A percentile compares a stretch with the other conserved stretches of the same genome.
Conservation (phyloP, 352 stramenopile species). For the Phytophthora multivora region DNA sequence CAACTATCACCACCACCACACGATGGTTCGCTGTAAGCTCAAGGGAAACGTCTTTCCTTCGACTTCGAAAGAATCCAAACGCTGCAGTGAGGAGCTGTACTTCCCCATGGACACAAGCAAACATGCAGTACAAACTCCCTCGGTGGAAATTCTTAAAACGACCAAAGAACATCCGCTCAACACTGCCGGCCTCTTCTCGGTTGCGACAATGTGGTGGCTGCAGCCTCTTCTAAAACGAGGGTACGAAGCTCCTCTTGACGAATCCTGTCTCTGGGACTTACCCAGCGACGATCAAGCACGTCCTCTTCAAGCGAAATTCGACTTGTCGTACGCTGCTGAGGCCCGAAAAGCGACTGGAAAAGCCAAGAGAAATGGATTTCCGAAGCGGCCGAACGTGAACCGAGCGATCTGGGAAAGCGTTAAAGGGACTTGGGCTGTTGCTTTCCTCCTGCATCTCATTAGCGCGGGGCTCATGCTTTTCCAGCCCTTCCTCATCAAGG, state of each 20-base stretch:
- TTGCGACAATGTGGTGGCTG: constrained; percentile 70
- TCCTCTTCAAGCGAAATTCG: constrained; percentile 42
- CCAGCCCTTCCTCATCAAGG: constrained; percentile 66
- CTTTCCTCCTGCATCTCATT: constrained; percentile 37
- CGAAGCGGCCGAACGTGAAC: constrained; percentile 37
- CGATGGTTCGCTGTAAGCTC: too few relatives aligned
- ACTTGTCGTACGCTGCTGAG: constrained; percentile 40
- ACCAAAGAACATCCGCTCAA: constrained; percentile 32
- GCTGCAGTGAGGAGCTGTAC: too few relatives aligned
- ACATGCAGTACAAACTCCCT: too few relatives aligned
- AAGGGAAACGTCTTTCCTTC: too few relatives aligned
- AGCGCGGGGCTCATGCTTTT: constrained; percentile 44
- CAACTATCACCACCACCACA: too few relatives aligned
- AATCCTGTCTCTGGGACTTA: constrained; percentile 49
- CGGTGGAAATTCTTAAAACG: too few relatives aligned
- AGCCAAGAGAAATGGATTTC: background rate
- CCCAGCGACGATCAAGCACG: constrained; percentile 41
- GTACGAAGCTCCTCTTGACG: constrained; percentile 36
- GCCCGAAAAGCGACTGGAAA: too few relatives aligned
- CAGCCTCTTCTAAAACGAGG: constrained; percentile 45
- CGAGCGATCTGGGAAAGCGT: constrained; percentile 56
- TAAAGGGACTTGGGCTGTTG: constrained; percentile 35
- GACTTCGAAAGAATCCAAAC: too few relatives aligned
- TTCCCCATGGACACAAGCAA: too few relatives aligned
- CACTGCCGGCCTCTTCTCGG: constrained; percentile 40